A percentile compares a stretch with the other conserved stretches of the same genome.
Conservation (phyloP, 805 yeast genomes). For the Blastobotrys peoriensis region DNA sequence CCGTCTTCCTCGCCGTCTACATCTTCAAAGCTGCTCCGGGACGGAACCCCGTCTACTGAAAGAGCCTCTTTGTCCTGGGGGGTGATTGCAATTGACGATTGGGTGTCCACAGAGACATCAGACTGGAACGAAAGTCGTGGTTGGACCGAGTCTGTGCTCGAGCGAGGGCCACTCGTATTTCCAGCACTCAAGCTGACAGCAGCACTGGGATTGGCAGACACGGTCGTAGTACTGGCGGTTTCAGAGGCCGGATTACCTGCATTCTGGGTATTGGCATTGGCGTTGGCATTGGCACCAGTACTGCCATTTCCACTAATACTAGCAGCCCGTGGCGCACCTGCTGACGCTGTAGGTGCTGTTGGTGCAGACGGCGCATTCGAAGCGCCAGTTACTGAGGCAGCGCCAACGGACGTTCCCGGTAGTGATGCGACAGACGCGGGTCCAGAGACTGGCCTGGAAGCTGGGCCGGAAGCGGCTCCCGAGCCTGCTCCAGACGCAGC, state of each 20-base stretch:
- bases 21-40: conserved; percentile 13
- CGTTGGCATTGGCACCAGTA: not conserved
- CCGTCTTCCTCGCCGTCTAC: conserved; percentile 27
- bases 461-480: not conserved
- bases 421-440: not conserved
- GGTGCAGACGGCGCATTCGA: not conserved
- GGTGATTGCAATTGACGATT: not conserved
- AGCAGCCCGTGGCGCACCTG: not conserved
- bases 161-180: not conserved
- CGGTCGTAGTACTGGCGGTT: not conserved
- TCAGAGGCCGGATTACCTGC: not conserved
- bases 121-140: too few relatives aligned
- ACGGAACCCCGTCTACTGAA: not conserved
- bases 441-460: not conserved
- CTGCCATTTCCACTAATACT: too few relatives aligned
- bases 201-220: not conserved
- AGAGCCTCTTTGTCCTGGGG: not conserved
- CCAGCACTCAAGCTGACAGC: not conserved
- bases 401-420: not conserved
- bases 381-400: not conserved
- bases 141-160: too few relatives aligned
- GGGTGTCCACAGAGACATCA: too few relatives aligned
- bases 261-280: not conserved
- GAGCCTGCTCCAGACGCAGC: not conserved
- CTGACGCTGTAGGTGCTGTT: not conserved